Conservation (phyloP, 208 protist genomes). For the Leishmania martiniquensis region DNA sequence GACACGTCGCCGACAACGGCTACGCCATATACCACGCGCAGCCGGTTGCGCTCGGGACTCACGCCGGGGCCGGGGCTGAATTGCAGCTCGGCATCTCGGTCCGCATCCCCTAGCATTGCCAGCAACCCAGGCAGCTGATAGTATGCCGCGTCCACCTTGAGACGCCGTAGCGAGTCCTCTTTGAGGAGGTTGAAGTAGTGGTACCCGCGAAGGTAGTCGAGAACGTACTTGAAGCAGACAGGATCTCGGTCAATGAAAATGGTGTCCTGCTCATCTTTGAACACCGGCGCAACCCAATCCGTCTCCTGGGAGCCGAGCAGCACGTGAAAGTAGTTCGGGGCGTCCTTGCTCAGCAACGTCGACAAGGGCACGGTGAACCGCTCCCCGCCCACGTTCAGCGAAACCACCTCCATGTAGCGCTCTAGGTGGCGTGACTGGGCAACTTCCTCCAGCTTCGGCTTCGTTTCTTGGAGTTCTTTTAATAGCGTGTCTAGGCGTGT, state of each 20-base stretch:
- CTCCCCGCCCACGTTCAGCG: constrained; percentile 85
- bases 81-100: constrained; percentile 34
- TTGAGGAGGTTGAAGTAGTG: constrained; percentile 62
- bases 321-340: constrained; percentile 39
- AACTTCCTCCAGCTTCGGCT: constrained; percentile 31
- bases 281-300: constrained; percentile 24
- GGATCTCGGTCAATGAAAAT: constrained; percentile 92
- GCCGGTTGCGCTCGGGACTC: constrained; percentile 70
- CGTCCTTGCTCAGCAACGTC: constrained; percentile 51
- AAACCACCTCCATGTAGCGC: constrained; percentile 35
- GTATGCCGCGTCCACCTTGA: constrained; percentile 82
- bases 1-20: constrained; percentile 74
- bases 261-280: constrained; percentile 54
- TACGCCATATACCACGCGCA: constrained; percentile 85
- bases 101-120: constrained; percentile 46
- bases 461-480: constrained; percentile 14
- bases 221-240: constrained; percentile 70
- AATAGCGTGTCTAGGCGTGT: constrained; percentile 23
- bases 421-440: constrained; percentile 12
- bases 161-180: constrained; percentile 62
- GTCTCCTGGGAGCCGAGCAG: constrained; percentile 29
- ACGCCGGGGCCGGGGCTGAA: constrained; percentile 77
- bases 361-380: constrained; percentile 70
- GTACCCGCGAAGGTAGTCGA: constrained; percentile 89
- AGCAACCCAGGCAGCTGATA: constrained; percentile 65